Percentiles rank a stretch among this genome's conserved stretches.
phyloP scores from a whole-genome alignment of 2,329 filamentous ascomycete genomes.

The Knufia fluminis region DNA sequence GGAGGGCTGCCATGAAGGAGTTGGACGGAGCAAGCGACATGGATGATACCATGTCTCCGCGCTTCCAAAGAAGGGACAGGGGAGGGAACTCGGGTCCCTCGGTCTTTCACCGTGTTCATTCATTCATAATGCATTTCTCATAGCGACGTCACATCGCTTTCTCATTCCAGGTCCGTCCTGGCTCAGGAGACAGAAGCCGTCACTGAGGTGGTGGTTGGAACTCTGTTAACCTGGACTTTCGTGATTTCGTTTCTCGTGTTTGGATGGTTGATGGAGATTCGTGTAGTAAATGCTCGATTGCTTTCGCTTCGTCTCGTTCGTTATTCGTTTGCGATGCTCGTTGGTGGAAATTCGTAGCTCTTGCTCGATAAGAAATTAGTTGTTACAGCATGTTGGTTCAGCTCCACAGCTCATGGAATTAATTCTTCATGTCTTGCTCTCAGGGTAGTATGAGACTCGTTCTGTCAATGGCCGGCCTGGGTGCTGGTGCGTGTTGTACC shows the following conservation, averaged over 20 bases:
- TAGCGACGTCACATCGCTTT: constrained; percentile 9
- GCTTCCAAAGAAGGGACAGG: constrained; percentile 24
- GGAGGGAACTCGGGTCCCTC: constrained; percentile 24
- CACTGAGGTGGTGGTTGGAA: constrained; percentile 6
- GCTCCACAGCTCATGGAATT: neutral
- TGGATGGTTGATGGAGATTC: neutral
- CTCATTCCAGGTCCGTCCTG: constrained; percentile 1
- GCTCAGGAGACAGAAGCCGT: constrained; percentile 5
- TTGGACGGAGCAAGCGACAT: constrained; percentile 7
- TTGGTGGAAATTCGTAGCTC: neutral
- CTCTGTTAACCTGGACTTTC: constrained; percentile 8
- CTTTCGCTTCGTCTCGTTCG: constrained; percentile 9
- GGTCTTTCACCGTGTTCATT: constrained; percentile 12
- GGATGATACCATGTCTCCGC: constrained; percentile 8
- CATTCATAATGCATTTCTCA: constrained; percentile 9
- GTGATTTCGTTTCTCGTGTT: constrained; percentile 4
- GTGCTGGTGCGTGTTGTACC: neutral
- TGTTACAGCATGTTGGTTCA: neutral
- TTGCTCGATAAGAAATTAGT: neutral
- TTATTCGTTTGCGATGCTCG: constrained; percentile 2
- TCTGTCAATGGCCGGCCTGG: neutral
- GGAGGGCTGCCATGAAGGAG: constrained; percentile 12
- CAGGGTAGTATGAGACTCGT: neutral
- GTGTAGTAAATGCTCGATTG: constrained; percentile 1
- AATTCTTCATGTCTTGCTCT: constrained; percentile 3